Base-by-base conservation (phyloP, 768 basidiomycete species). In the Candolleomyces efflorescens region DNA sequence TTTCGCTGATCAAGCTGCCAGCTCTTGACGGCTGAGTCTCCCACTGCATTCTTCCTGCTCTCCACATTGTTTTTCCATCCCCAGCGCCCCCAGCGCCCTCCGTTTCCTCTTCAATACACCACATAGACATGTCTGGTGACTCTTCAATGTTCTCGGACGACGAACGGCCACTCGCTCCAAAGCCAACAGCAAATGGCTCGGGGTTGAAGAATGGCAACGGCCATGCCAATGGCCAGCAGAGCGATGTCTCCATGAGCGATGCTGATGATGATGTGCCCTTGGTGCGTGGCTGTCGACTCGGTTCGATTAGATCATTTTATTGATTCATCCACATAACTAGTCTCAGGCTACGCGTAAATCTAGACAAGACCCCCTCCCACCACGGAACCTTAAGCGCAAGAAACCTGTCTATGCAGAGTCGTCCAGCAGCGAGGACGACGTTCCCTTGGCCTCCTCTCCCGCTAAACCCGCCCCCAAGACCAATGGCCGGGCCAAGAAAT, bases 241-340 rank as follows among this genome's bases (percentile, higher is more conserved):
- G 46, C 46, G 58, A 59, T 26, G 53, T 59, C 6, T 54, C 58
- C 58, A 81, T 86, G 80, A 88, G 86, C 61, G 87, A 89, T 58
- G 87, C 84, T 53, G 85, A 86, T 41, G 87, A 86, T 47, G 86
- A 90, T 64, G 70, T 84, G 70, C 89, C 89, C 46, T 75, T 90
- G 68, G 90, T 92, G 69, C 63, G 82, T 76, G 46, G 60, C 57
- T 26, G 12, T 9, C 36, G 11, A 41, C 53, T 45, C 60, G 59
- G 39, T 37, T 51, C 53, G 26, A 47, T 26, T 52, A 32, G 32
- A 54, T 37, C 18, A 46, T 58, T 57, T 59, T 62, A 62, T 58
- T 64, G 54, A 58, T 65, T 60, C 62, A 59, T 60, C 65, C 62
- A 38, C 64, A 63, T 64, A 62, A 70, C 57, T 62, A 75, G 84